Base-by-base conservation (phyloP, 495 filamentous ascomycete species). In the Pseudomonodictys pantanalensis region DNA sequence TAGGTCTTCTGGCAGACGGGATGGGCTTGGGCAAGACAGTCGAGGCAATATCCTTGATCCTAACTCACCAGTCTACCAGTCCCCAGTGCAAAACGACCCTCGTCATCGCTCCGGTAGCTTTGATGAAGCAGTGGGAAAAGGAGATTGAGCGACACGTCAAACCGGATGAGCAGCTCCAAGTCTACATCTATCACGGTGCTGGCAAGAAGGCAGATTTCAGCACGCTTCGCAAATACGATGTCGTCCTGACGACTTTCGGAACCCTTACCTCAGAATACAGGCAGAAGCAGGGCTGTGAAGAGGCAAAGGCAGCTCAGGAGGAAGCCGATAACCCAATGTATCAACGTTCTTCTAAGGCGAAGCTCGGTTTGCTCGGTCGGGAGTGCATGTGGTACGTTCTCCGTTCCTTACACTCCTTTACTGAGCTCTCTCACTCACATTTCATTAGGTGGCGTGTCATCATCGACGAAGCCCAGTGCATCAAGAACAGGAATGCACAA, bases 21-120 rank as follows among this genome's bases (percentile, higher is more conserved):
- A 98, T 98, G 93, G 93, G 93, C 10, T 78, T 98, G 9, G 93
- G 93, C 20, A 98, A 98, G 75, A 98, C 93, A 1, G 87, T 98
- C 45, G 88, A 92, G 61, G 84, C 90, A 15, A 77, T 98, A 22
- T 85, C 93, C 1, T 79, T 98, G 29, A 88, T 98, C 60, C 78
- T 92, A 1, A 80, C 84, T n/a, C 78, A 84, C 24, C 84, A 80
- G 12, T 86, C 90, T 0, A 65, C 72, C 1, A 81, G 91, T 66
- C 74, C 73, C n/a, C 66, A 74, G 8, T 77, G 81, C 53, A 89
- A 92, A 75, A 92, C 93, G 1, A 93, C 87, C 8, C 75, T 98
- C 39, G 91, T 98, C 45, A 78, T 98, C 42, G 88, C 87, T 6
- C 93, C 93, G 0, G 87, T 96, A 24, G 86, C 91, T 1, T 74